phyloP scores from a whole-genome alignment of 768 basidiomycete genomes.

The Tylopilus balloui region DNA sequence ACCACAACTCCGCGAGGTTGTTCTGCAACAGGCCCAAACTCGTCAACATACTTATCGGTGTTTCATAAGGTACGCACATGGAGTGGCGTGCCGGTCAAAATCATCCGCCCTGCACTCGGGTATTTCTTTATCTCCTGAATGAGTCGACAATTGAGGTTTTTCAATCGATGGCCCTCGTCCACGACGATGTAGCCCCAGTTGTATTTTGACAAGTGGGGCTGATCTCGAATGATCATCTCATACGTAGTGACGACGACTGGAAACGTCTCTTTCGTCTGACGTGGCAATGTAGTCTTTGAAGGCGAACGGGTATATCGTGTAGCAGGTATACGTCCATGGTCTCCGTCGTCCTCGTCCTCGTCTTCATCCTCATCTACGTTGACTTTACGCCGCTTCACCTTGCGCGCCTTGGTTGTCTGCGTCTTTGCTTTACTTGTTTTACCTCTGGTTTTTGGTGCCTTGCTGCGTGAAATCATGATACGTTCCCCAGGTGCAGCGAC shows the following conservation, averaged over 20 bases:
- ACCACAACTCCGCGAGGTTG: slow-evolving; percentile 93
- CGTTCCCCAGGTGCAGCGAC: slow-evolving; percentile 22
- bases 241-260: slow-evolving; percentile 90
- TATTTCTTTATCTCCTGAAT: slow-evolving; percentile 90
- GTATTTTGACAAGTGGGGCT: slow-evolving; percentile 58
- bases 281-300: not conserved
- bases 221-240: slow-evolving; percentile 87
- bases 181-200: slow-evolving; percentile 93
- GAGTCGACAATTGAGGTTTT: slow-evolving; percentile 89
- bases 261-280: slow-evolving; percentile 42
- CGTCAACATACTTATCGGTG: not conserved
- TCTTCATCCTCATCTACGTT: slow-evolving; percentile 9
- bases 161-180: slow-evolving; percentile 91
- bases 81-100: slow-evolving; percentile 93
- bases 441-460: slow-evolving; percentile 16
- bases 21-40: slow-evolving; percentile 53
- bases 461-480: slow-evolving; percentile 21
- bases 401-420: slow-evolving; percentile 10
- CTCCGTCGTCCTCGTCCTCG: slow-evolving; percentile 10
- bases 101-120: slow-evolving; percentile 78
- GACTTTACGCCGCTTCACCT: slow-evolving; percentile 22
- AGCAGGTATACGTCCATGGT: slow-evolving; percentile 18
- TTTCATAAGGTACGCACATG: slow-evolving; percentile 53
- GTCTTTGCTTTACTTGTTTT: slow-evolving; percentile 12
- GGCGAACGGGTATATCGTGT: slow-evolving; percentile 13